Base-by-base conservation (phyloP, 108 stramenopile species). In the Aureococcus anophagefferens region DNA sequence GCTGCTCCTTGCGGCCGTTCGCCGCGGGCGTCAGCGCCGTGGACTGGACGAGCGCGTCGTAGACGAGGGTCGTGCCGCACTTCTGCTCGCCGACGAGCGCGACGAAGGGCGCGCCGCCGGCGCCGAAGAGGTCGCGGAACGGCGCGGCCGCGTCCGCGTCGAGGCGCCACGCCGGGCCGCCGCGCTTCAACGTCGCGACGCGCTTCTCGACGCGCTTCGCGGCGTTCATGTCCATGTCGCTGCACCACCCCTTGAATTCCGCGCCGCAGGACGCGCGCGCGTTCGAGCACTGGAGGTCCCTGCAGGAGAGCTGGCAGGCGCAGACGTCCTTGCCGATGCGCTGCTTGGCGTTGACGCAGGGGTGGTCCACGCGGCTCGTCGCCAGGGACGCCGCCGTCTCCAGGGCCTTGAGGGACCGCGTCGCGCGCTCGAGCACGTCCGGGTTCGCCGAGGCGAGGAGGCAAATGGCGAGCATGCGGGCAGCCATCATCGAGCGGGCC, bases 1-100 rank as follows among this genome's bases (percentile, higher is more conserved):
- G 51, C 51, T 59, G 51, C 51, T 59, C 51, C 51, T 59, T 59
- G 51, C 51, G 51, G 25, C 51, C 51, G 51, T 59, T 59, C 51
- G 51, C 21, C 25, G 51, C 51, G 4, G 21, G 21, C 21, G 25
- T 4, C 7, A 59, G 3, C 1, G 1, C 7, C 25, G 51, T 3
- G 21, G 51, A 59, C 1, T 25, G 4, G 21, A 25, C 21, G 51
- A 59, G 51, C 17, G 51, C 14, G 51, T 59, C 51, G 25, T 59
- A 59, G 17, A 59, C 7, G 17, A 59, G 51, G 51, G 51, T 59
- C 51, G 51, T 59, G 51, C 51, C 51, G 51, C 51, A 59, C 51
- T 59, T 59, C 25, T 59, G 51, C 51, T 59, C 51, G 17, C 51
- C 51, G 17, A 59, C 13, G 51, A 59, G 14, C 21, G 21, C 17